These are phyloP conservation scores for Termitomyces heimii DNA, from an alignment of 768 basidiomycete genomes.

Conservation along the genomic window DNA sequence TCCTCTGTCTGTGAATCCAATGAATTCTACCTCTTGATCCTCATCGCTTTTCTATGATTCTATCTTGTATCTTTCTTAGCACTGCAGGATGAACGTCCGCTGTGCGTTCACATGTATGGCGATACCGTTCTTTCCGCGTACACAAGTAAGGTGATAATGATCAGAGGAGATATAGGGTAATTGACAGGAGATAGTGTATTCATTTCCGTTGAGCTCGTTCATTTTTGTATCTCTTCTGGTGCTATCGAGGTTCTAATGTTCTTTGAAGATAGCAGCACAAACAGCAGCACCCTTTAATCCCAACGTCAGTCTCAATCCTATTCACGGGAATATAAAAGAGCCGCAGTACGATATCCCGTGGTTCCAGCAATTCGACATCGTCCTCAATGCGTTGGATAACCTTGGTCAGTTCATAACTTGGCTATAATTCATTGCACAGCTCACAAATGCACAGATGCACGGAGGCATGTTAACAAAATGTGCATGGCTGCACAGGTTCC, in stretches of 20 bases:
- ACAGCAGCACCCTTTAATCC: slow-evolving; percentile 85
- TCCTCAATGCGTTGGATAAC: slow-evolving; percentile 95
- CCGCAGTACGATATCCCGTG: slow-evolving; percentile 83
- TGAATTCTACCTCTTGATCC: not conserved
- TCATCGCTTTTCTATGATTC: no score
- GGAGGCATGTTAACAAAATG: slow-evolving; percentile 95
- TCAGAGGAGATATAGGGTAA: not conserved
- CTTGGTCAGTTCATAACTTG: slow-evolving; percentile 51
- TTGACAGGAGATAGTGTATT: not conserved
- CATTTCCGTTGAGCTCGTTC: not conserved
- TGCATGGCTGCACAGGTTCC: slow-evolving; percentile 91
- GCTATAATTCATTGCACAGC: not conserved
- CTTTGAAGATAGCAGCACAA: slow-evolving; percentile 67
- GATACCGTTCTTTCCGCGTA: not conserved
- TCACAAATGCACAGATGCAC: slow-evolving; percentile 57
- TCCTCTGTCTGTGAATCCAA: not conserved
- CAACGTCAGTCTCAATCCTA: slow-evolving; percentile 77
- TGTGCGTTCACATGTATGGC: not conserved
- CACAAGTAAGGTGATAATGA: not conserved
- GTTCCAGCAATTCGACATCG: slow-evolving; percentile 88
- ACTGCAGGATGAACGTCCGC: not conserved
- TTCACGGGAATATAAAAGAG: slow-evolving; percentile 96
- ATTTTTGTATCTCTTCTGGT: not conserved
- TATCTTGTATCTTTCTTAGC: not conserved
- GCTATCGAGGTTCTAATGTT: not conserved